Base-by-base conservation (phyloP, 176 grass and related monocot genomes). In the Echinochloa phyllopogon region DNA sequence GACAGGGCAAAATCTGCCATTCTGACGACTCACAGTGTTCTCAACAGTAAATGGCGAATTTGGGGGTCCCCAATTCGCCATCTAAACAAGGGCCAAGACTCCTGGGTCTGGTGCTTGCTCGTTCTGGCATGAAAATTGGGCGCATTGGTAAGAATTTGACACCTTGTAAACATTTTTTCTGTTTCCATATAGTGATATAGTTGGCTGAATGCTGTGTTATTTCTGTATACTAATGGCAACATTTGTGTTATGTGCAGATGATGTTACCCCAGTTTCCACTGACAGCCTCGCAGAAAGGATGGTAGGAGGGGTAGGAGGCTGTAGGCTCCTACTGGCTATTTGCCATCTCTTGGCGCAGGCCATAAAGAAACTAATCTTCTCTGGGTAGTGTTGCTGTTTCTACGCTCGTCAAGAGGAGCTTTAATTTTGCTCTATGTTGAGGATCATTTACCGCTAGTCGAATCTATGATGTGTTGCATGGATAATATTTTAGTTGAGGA, bases 31-130 rank as follows among this genome's bases (percentile, higher is more conserved):
- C n/a, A n/a, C n/a, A n/a, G n/a, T n/a, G n/a, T n/a, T n/a, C n/a
- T n/a, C n/a, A n/a, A n/a, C n/a, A n/a, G n/a, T n/a, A n/a, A n/a
- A n/a, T n/a, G n/a, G n/a, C n/a, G n/a, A n/a, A n/a, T n/a, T n/a
- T n/a, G n/a, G n/a, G n/a, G n/a, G n/a, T n/a, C n/a, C n/a, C n/a
- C n/a, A n/a, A n/a, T n/a, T n/a, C n/a, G n/a, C n/a, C n/a, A n/a
- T n/a, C n/a, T n/a, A n/a, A n/a, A n/a, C n/a, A n/a, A n/a, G n/a
- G n/a, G n/a, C n/a, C n/a, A n/a, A 94, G 80, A 94, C 92, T 51
- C 92, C 95, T 63, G 92, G 95, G 20, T 92, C 95, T 59, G 95
- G 95, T 86, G 95, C 95, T 97, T 86, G 92, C 94, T 89, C 90
- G 94, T 52, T 94, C 92, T 65, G 95, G 95, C 43, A 94, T 94